These are phyloP conservation scores for Sporopachydermia lactativora DNA, from an alignment of 805 yeast species.

Conservation along the genomic window DNA sequence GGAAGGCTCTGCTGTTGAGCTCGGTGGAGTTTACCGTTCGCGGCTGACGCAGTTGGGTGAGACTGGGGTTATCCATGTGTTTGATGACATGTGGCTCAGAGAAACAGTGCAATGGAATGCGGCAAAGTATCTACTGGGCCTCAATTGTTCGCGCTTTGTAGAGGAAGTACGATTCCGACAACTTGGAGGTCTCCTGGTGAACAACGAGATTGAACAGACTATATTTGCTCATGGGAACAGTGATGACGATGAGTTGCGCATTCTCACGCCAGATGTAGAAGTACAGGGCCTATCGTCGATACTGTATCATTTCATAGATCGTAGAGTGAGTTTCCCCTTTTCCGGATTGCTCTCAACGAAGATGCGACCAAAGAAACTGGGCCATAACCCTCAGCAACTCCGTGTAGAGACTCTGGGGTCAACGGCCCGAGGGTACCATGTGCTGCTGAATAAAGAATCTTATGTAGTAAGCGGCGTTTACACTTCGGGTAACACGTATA, in stretches of 20 bases:
- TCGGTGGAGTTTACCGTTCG: constrained; percentile 3
- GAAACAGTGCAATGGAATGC: constrained; percentile 29
- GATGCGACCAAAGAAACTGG: constrained; percentile 32
- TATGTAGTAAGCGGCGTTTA: constrained; percentile 12
- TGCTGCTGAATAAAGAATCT: not conserved
- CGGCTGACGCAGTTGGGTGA: constrained; percentile 18
- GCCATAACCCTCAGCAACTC: constrained; percentile 50
- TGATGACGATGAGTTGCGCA: constrained; percentile 15
- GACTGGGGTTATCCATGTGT: constrained; percentile 38
- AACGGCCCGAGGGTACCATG: not conserved
- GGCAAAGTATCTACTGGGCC: constrained; percentile 42
- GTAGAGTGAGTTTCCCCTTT: constrained; percentile 22
- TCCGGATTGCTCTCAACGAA: constrained; percentile 21
- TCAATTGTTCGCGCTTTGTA: constrained; percentile 48
- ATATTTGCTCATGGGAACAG: constrained; percentile 37
- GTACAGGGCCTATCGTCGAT: constrained; percentile 20
- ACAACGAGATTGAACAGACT: constrained; percentile 37
- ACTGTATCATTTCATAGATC: constrained; percentile 52
- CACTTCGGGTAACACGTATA: constrained; percentile 46
- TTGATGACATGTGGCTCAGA: constrained; percentile 18
- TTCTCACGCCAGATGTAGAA: constrained; percentile 8
- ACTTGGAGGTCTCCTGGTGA: constrained; percentile 41
- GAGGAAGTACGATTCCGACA: constrained; percentile 54
- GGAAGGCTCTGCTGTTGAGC: constrained; percentile 2
- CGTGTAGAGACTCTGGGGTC: constrained; percentile 21